Conservation (phyloP, 176 grass and related monocot species). For the Cocos nucifera region DNA sequence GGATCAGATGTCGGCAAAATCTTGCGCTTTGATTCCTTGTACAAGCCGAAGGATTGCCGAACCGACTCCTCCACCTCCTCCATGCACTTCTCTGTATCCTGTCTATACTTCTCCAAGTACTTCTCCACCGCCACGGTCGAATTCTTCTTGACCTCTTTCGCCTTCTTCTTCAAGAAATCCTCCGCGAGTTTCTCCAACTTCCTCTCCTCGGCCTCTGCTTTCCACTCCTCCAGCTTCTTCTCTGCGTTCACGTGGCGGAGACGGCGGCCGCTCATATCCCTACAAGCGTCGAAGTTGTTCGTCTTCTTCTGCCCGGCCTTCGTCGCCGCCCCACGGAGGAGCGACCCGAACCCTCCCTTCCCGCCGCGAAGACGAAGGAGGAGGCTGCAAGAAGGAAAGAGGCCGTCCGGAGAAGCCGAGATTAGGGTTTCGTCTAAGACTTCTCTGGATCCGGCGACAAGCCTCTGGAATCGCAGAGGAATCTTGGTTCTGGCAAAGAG, state of each 20-base stretch:
- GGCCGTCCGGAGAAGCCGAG: constrained; percentile 19
- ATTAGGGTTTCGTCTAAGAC: constrained; percentile 33
- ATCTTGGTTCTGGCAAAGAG: constrained; percentile 29
- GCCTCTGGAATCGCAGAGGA: constrained; percentile 33
- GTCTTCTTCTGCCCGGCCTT: constrained; percentile 99
- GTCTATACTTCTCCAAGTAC: constrained; percentile 76
- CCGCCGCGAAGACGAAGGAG: constrained; percentile 79
- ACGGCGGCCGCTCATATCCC: constrained; percentile 82
- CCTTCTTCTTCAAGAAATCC: constrained; percentile 79
- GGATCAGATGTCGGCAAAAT: constrained; percentile 23
- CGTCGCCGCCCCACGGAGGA: constrained; percentile 83
- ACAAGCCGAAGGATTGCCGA: constrained; percentile 44
- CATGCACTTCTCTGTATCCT: constrained; percentile 71
- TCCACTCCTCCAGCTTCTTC: constrained; percentile 93
- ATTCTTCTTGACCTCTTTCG: constrained; percentile 50
- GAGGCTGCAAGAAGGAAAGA: constrained; percentile 45
- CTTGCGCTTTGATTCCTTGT: constrained; percentile 68
- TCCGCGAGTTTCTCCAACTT: constrained; percentile 77
- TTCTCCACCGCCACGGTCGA: constrained; percentile 59
- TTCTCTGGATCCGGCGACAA: constrained; percentile 28
- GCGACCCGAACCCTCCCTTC: constrained; percentile 92
- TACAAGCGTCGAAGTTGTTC: constrained; percentile 92
- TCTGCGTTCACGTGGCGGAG: constrained; percentile 95
- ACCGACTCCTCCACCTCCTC: constrained; percentile 72
- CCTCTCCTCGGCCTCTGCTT: constrained; percentile 56